phyloP scores from a whole-genome alignment of 306 rosid species.

The Chamaecrista fasciculata region DNA sequence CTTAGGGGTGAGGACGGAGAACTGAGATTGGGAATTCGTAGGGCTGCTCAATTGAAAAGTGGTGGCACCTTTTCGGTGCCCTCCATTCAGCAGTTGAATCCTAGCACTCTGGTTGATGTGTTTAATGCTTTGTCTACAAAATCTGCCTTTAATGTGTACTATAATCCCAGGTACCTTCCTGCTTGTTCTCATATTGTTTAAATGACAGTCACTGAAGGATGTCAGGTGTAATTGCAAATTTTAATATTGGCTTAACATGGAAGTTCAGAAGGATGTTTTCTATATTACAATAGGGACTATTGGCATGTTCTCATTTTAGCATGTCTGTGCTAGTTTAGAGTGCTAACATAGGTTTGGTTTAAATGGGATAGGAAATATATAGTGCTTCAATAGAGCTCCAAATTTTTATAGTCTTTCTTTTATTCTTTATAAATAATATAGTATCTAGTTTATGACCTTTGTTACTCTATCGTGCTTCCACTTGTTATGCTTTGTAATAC shows the following conservation, averaged over 20 bases:
- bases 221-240: background rate
- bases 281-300: background rate
- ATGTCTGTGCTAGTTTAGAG: background rate
- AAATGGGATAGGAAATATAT: background rate
- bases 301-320: background rate
- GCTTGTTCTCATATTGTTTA: background rate
- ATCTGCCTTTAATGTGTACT: conserved; percentile 58
- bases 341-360: background rate
- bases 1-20: conserved; percentile 87
- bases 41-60: conserved; percentile 72
- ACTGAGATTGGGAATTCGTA: conserved; percentile 77
- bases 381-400: background rate
- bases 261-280: background rate
- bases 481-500: background rate
- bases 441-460: background rate
- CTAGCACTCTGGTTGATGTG: conserved; percentile 49
- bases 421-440: background rate
- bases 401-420: background rate
- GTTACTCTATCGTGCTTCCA: background rate
- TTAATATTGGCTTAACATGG: conserved; percentile 1
- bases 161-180: conserved; percentile 71
- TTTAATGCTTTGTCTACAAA: conserved; percentile 56
- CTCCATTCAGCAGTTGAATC: conserved; percentile 53
- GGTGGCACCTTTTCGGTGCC: conserved; percentile 37
- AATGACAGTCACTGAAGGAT: background rate